Percentiles rank a stretch among this genome's conserved stretches.
Conservation (phyloP, 179 eudicot genomes). For the Vitellaria paradoxa region DNA sequence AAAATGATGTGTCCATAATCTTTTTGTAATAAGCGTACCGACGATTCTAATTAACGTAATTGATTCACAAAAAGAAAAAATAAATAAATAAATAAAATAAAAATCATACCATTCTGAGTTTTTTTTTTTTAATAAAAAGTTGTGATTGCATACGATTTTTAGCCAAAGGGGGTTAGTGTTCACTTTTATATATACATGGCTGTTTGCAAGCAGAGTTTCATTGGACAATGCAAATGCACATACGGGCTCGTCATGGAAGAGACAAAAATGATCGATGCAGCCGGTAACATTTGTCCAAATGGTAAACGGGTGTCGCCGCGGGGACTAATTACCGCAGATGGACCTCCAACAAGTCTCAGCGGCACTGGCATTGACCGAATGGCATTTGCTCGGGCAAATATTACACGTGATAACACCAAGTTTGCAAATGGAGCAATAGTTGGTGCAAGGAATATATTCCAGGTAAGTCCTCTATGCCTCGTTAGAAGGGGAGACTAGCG, state of each 20-base stretch:
- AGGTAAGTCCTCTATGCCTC: slow-evolving; percentile 38
- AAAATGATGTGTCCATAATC: too few relatives aligned
- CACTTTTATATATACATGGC: too few relatives aligned
- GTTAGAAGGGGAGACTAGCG: too few relatives aligned
- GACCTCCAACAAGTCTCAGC: slow-evolving; percentile 97
- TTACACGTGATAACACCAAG: slow-evolving; percentile 90
- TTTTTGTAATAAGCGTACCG: too few relatives aligned
- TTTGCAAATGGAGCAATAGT: slow-evolving; percentile 93
- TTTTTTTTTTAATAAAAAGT: too few relatives aligned
- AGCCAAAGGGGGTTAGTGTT: not conserved
- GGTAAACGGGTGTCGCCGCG: slow-evolving; percentile 91
- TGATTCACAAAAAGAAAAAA: too few relatives aligned
- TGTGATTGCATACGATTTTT: too few relatives aligned
- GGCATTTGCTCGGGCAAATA: slow-evolving; percentile 92
- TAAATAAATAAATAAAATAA: too few relatives aligned
- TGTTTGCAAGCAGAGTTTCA: slow-evolving; percentile 52
- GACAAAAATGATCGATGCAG: slow-evolving; percentile 88
- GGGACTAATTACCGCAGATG: slow-evolving; percentile 94
- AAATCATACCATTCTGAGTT: too few relatives aligned
- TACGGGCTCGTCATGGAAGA: slow-evolving; percentile 98
- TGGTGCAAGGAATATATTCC: slow-evolving; percentile 96
- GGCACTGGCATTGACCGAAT: slow-evolving; percentile 91
- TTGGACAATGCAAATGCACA: slow-evolving; percentile 92
- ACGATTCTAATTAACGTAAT: too few relatives aligned
- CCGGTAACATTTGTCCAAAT: slow-evolving; percentile 67